phyloP scores from a whole-genome alignment of 1,284 basidiomycete genomes.

The Paramarasmius palmivorus region DNA sequence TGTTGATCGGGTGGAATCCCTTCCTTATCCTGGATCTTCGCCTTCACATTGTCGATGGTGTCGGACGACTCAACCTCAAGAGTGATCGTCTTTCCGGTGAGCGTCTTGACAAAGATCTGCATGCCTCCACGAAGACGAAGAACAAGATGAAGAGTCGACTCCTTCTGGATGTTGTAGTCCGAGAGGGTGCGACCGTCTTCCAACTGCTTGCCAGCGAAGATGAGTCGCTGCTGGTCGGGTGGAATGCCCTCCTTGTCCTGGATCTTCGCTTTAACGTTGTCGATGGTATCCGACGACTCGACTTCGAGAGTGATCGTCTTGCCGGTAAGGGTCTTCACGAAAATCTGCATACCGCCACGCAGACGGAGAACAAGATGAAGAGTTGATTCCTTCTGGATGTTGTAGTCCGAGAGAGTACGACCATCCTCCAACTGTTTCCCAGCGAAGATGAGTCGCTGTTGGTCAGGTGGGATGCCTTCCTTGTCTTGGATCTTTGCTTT shows the following conservation, averaged over 20 bases:
- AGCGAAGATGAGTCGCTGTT: slow-evolving; percentile 66
- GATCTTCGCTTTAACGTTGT: slow-evolving; percentile 55
- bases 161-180: slow-evolving; percentile 62
- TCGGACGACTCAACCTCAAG: slow-evolving; percentile 41
- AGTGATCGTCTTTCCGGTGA: slow-evolving; percentile 44
- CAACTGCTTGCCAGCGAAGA: slow-evolving; percentile 77
- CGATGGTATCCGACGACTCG: slow-evolving; percentile 58
- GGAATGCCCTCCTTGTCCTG: slow-evolving; percentile 65
- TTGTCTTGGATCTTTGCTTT: slow-evolving; percentile 57
- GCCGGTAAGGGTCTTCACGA: slow-evolving; percentile 57
- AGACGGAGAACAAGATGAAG: slow-evolving; percentile 39
- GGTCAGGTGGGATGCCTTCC: slow-evolving; percentile 60
- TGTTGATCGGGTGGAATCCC: slow-evolving; percentile 65
- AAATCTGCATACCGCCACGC: slow-evolving; percentile 42
- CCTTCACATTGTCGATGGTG: slow-evolving; percentile 40
- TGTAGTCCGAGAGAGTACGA: slow-evolving; percentile 32
- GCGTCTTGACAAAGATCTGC: slow-evolving; percentile 78
- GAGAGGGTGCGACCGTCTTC: slow-evolving; percentile 71
- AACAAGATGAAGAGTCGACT: slow-evolving; percentile 58
- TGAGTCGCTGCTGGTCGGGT: slow-evolving; percentile 72
- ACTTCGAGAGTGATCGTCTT: slow-evolving; percentile 65
- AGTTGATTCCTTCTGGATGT: slow-evolving; percentile 33
- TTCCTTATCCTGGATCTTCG: slow-evolving; percentile 40
- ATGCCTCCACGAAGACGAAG: slow-evolving; percentile 62
- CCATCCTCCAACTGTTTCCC: slow-evolving; percentile 71